phyloP scores from a whole-genome alignment of 257 asterid genomes.

The Penstemon newberryi region DNA sequence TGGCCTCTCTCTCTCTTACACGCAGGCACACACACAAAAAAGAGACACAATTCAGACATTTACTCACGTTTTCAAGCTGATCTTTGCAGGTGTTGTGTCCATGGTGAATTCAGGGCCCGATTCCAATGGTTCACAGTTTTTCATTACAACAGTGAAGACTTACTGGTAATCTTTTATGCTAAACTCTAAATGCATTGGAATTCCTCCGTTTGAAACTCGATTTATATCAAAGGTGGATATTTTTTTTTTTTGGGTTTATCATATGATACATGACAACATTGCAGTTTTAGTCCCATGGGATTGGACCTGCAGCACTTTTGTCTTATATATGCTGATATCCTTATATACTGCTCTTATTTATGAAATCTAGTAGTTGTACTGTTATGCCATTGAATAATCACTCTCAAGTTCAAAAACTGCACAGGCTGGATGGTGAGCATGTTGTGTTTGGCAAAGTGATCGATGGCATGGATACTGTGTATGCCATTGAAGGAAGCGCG shows the following conservation, averaged over 20 bases:
- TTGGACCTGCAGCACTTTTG: too few relatives aligned
- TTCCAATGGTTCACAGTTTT: conserved; percentile 96
- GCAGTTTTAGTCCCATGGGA: too few relatives aligned
- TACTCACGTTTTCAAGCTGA: conserved; percentile 8
- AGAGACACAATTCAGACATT: neutral
- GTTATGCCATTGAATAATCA: too few relatives aligned
- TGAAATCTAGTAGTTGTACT: too few relatives aligned
- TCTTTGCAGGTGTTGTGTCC: conserved; percentile 64
- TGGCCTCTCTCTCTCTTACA: neutral
- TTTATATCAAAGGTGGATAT: neutral
- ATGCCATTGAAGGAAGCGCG: conserved; percentile 91
- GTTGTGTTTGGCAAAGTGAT: conserved; percentile 89
- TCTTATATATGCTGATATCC: too few relatives aligned
- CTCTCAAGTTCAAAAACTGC: too few relatives aligned
- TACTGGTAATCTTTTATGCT: conserved; percentile 59
- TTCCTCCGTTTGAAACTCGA: neutral
- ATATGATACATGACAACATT: neutral
- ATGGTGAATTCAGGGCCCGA: conserved; percentile 96
- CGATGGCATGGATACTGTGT: conserved; percentile 95
- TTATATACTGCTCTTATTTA: too few relatives aligned
- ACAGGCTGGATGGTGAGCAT: conserved; percentile 94
- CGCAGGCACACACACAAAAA: neutral
- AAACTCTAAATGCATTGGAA: neutral
- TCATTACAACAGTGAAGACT: conserved; percentile 91
- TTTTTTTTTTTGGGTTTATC: neutral